phyloP scores from a whole-genome alignment of 2,329 filamentous ascomycete genomes.

The Verticillium longisporum region DNA sequence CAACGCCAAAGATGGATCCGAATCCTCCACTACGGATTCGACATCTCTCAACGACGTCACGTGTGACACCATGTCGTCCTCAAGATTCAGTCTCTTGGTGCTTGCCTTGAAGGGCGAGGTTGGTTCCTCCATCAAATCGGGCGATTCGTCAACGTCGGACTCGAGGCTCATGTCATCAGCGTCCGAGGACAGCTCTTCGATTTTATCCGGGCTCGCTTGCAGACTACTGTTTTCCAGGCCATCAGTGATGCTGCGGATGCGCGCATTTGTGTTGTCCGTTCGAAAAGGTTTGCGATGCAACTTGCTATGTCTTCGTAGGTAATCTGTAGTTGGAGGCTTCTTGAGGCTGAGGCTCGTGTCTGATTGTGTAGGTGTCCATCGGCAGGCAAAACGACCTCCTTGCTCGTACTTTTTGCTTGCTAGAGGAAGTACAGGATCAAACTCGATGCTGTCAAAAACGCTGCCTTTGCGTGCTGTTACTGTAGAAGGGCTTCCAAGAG shows the following conservation, averaged over 20 bases:
- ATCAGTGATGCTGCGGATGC: constrained; percentile 29
- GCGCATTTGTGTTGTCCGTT: constrained; percentile 16
- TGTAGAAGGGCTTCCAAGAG: constrained; percentile 8
- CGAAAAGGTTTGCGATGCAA: constrained; percentile 25
- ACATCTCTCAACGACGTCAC: constrained; percentile 43
- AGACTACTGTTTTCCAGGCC: constrained; percentile 25
- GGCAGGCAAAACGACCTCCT: constrained; percentile 46
- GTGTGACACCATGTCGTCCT: constrained; percentile 48
- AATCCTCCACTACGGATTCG: constrained; percentile 34
- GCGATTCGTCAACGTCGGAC: constrained; percentile 51
- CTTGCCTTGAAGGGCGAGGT: constrained; percentile 43
- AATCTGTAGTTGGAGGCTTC: constrained; percentile 37
- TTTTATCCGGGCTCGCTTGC: constrained; percentile 29
- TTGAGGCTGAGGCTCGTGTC: constrained; percentile 20
- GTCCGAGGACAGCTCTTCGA: constrained; percentile 33
- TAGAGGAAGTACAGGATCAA: constrained; percentile 43
- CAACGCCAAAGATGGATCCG: constrained; percentile 37
- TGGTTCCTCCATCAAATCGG: constrained; percentile 41
- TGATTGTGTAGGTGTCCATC: constrained; percentile 21
- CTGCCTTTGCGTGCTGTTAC: constrained; percentile 30
- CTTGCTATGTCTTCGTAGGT: constrained; percentile 40
- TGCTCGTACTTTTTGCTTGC: constrained; percentile 54
- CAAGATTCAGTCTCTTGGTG: constrained; percentile 30
- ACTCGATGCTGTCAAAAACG: constrained; percentile 47
- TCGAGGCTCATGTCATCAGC: constrained; percentile 42